These are phyloP conservation scores for Trichoderma gamsii DNA, from an alignment of 495 filamentous ascomycete species.

Conservation along the genomic window DNA sequence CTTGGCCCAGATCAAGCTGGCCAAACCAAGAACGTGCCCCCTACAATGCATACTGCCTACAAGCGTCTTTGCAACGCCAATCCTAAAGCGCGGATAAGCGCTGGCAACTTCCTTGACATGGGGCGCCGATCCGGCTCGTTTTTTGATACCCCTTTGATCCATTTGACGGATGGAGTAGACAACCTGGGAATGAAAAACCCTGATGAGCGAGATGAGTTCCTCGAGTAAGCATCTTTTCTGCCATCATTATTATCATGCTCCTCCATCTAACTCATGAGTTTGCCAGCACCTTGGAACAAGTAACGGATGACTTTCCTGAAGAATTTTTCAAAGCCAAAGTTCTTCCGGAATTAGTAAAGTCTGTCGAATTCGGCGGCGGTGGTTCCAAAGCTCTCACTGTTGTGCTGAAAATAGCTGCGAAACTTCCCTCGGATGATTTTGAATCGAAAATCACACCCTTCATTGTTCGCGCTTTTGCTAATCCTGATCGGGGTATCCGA, in stretches of 20 bases:
- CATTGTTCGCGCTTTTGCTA: conserved; percentile 79
- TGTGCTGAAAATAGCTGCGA: conserved; percentile 82
- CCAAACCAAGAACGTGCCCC: conserved; percentile 80
- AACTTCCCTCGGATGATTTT: conserved; percentile 84
- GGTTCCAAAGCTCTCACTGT: conserved; percentile 85
- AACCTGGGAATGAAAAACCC: conserved; percentile 84
- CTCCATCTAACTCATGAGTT: not conserved
- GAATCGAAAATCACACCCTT: conserved; percentile 77
- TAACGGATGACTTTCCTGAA: conserved; percentile 90
- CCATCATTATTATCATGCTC: conserved; percentile 11
- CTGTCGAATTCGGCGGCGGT: conserved; percentile 93
- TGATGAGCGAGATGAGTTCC: conserved; percentile 74
- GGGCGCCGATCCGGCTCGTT: conserved; percentile 76
- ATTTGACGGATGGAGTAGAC: conserved; percentile 84
- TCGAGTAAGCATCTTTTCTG: conserved; percentile 51
- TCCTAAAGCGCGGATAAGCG: conserved; percentile 77
- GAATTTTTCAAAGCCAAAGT: conserved; percentile 98
- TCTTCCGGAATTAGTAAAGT: conserved; percentile 90
- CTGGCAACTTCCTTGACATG: conserved; percentile 84
- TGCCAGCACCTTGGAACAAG: conserved; percentile 69
- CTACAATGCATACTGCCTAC: conserved; percentile 81
- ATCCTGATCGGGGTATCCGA: conserved; percentile 85
- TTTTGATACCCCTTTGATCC: conserved; percentile 87
- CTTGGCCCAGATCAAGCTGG: conserved; percentile 65
- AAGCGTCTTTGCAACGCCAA: conserved; percentile 82